Conservation (phyloP, 192 early-diverging fungal species). For the Rhizophlyctis rosea region DNA sequence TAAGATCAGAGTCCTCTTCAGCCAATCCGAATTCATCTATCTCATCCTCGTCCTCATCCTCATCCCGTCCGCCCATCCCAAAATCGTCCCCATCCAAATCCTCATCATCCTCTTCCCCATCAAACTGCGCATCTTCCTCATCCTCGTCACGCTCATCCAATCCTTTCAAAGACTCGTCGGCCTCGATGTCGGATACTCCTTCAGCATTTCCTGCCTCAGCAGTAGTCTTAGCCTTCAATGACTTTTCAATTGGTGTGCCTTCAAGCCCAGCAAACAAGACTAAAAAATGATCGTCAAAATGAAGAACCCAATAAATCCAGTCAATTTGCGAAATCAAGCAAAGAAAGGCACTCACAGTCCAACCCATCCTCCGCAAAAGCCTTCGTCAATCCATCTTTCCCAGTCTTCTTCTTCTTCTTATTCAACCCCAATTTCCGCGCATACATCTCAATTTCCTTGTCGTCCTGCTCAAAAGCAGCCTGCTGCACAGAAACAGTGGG, state of each 20-base stretch:
- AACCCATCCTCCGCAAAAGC: constrained; percentile 35
- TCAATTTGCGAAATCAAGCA: not conserved
- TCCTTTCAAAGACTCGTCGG: not conserved
- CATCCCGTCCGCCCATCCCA: too few relatives aligned
- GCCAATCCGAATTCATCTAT: constrained; percentile 20
- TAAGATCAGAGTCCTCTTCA: constrained; percentile 5
- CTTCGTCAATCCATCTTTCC: too few relatives aligned
- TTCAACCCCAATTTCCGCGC: constrained; percentile 35
- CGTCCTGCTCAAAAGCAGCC: constrained; percentile 28
- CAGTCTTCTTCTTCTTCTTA: constrained; percentile 21
- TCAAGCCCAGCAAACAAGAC: not conserved
- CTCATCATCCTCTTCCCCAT: constrained; percentile 6
- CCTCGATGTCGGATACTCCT: constrained; percentile 18
- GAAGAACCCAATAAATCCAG: not conserved
- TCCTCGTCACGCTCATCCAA: constrained; percentile 27
- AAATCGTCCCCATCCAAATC: constrained; percentile 6
- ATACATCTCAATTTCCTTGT: constrained; percentile 28
- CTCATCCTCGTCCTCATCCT: constrained; percentile 31
- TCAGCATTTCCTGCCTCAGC: not conserved
- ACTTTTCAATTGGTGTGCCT: not conserved
- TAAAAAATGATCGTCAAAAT: constrained; percentile 5
- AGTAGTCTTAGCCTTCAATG: constrained; percentile 2
- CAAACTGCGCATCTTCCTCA: constrained; percentile 16
- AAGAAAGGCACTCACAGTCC: constrained; percentile 19
- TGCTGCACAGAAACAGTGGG: not conserved